A percentile compares a stretch with the other conserved stretches of the same genome.
Conservation (phyloP, 2,329 filamentous ascomycete genomes). For the Dothideomycetes sp. region DNA sequence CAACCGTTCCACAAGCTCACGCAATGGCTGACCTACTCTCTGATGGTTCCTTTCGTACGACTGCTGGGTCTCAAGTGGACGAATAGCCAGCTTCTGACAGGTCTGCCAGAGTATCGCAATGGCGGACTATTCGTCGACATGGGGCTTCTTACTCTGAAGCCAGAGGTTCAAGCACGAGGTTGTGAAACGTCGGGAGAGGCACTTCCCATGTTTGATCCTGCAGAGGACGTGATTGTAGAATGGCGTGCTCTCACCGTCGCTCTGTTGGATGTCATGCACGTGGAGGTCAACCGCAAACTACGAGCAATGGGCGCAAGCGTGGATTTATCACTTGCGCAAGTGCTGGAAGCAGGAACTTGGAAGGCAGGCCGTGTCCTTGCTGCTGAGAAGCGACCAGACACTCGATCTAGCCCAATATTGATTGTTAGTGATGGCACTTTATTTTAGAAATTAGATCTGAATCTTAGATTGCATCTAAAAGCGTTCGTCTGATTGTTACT, state of each 20-base stretch:
- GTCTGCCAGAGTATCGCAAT: constrained; percentile 81
- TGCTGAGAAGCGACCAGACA: constrained; percentile 21
- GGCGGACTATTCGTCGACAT: constrained; percentile 67
- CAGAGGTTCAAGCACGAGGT: constrained; percentile 39
- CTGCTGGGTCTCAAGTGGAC: constrained; percentile 41
- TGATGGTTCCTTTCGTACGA: constrained; percentile 59
- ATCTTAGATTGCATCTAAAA: too few species aligned
- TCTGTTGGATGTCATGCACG: constrained; percentile 54
- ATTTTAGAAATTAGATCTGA: constrained; percentile 24
- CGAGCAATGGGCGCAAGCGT: constrained; percentile 46
- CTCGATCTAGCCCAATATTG: constrained; percentile 26
- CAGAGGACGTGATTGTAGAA: constrained; percentile 63
- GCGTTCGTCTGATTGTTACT: too few species aligned
- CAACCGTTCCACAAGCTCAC: constrained; percentile 55
- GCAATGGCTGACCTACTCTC: constrained; percentile 80
- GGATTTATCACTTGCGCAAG: constrained; percentile 63
- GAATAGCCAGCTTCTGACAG: constrained; percentile 56
- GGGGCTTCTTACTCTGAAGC: constrained; percentile 41
- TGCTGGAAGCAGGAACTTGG: constrained; percentile 92
- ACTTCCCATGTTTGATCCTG: constrained; percentile 54
- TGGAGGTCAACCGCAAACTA: constrained; percentile 53
- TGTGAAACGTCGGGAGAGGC: constrained; percentile 51
- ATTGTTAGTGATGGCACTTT: constrained; percentile 29
- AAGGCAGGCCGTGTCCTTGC: constrained; percentile 55
- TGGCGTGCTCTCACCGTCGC: constrained; percentile 62